Evolutionary conservation across 2,329 filamentous ascomycete genomes (phyloP).

Genomic region (Colletotrichum lini): DNA sequence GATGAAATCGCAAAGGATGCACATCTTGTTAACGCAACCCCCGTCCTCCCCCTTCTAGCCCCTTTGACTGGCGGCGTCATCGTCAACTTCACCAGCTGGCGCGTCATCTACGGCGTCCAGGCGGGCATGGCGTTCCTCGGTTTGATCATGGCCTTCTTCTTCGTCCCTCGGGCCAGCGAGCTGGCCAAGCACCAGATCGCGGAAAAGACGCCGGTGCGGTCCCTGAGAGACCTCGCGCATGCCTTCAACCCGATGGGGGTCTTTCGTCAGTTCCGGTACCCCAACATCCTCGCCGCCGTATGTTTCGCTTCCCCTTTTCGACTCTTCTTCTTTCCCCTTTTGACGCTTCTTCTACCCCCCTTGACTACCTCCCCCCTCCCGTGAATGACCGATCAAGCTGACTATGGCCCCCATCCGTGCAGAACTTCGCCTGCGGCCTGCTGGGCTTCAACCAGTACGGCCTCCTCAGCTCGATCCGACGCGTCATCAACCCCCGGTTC

Average conservation of each 20-base stretch:
- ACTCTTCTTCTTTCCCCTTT: neutral
- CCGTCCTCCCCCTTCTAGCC: neutral
- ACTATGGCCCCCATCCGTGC: too few relatives aligned
- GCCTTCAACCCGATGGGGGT: conserved; percentile 79
- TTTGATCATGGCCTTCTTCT: conserved; percentile 67
- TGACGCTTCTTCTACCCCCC: too few relatives aligned
- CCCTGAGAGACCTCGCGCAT: neutral
- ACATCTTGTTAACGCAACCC: neutral
- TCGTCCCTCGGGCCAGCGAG: conserved; percentile 79
- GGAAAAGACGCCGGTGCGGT: conserved; percentile 57
- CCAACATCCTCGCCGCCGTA: conserved; percentile 72
- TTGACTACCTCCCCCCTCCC: too few relatives aligned
- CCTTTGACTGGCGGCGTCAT: conserved; percentile 70
- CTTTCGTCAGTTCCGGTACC: conserved; percentile 74
- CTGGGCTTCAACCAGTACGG: conserved; percentile 82
- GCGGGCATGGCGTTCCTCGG: conserved; percentile 72
- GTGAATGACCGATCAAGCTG: too few relatives aligned
- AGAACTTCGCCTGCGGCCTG: conserved; percentile 40
- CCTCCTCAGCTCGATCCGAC: conserved; percentile 77
- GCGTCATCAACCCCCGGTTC: conserved; percentile 80
- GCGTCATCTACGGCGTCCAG: conserved; percentile 80
- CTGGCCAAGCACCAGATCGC: conserved; percentile 64
- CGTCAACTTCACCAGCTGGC: conserved; percentile 77
- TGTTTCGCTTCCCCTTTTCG: conserved; percentile 46
- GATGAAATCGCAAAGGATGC: too few relatives aligned